These are phyloP conservation scores for Metschnikowia koreensis DNA, from an alignment of 805 yeast species.

Conservation along the genomic window DNA sequence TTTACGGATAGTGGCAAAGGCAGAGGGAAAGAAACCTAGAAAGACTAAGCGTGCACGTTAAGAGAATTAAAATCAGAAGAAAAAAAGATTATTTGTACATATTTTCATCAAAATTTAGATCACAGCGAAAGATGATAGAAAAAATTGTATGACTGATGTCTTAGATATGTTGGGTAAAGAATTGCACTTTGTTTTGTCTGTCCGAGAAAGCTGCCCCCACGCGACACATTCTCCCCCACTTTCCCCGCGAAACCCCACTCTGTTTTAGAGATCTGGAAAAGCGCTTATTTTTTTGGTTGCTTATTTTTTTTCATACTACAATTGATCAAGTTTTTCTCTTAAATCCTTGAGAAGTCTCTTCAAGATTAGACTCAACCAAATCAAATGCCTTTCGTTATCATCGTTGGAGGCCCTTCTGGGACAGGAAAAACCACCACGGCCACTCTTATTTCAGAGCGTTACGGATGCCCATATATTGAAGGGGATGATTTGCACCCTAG, in stretches of 20 bases:
- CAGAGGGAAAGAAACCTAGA: background rate
- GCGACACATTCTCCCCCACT: slow-evolving; percentile 3
- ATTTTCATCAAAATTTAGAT: background rate
- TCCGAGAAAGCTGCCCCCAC: background rate
- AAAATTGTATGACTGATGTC: background rate
- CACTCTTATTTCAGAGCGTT: slow-evolving; percentile 42
- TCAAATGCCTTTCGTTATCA: slow-evolving; percentile 38
- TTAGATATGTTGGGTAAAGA: background rate
- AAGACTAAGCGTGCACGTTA: background rate
- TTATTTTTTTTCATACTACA: background rate
- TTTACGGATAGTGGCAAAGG: slow-evolving; percentile 10
- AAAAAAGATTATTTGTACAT: background rate
- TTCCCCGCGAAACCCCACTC: slow-evolving; percentile 8
- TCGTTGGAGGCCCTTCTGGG: slow-evolving; percentile 95
- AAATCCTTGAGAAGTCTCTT: background rate
- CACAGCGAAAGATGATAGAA: background rate
- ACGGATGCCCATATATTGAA: slow-evolving; percentile 64
- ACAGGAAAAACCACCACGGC: slow-evolving; percentile 90
- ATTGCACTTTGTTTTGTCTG: background rate
- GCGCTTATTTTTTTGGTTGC: background rate
- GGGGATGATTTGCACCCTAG: slow-evolving; percentile 82
- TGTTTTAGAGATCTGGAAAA: background rate
- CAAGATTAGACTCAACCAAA: background rate
- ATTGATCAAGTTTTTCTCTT: background rate
- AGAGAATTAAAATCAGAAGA: background rate